Evolutionary conservation across 164 flowering plant genomes (phyloP).

Genomic region (Piper betle): DNA sequence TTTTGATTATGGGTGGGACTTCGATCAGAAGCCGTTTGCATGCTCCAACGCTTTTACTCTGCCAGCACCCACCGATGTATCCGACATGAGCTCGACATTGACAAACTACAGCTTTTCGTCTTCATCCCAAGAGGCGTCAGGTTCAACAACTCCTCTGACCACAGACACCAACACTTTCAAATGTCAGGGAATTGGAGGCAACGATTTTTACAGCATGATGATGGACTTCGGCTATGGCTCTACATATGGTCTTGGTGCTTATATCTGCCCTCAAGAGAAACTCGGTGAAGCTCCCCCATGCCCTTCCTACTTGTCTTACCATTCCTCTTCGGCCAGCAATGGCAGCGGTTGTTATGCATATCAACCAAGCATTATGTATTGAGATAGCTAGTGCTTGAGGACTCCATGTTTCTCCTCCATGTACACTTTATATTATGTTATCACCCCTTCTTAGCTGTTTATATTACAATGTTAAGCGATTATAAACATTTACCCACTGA

Average conservation of each 20-base stretch:
- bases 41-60: conserved; percentile 6
- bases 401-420: no score
- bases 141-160: conserved; percentile 1
- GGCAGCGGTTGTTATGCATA: conserved; percentile 2
- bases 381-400: neutral
- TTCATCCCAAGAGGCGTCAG: conserved; percentile 6
- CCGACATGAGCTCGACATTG: conserved; percentile 8
- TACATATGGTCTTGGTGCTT: conserved; percentile 8
- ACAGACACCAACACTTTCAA: conserved; percentile 4
- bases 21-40: conserved; percentile 3
- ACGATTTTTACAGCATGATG: conserved; percentile 7
- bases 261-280: conserved; percentile 10
- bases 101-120: conserved; percentile 10
- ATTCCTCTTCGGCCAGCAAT: conserved; percentile 1
- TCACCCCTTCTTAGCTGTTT: neutral
- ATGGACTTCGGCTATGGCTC: conserved; percentile 13
- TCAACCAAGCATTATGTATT: conserved; percentile 1
- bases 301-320: conserved; percentile 5
- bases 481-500: no score
- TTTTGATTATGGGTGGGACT: conserved; percentile 5
- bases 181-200: conserved; percentile 8
- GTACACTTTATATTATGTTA: neutral
- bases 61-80: conserved; percentile 5
- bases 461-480: no score
- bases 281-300: conserved; percentile 5